Conservation (phyloP, 495 filamentous ascomycete species). For the Glonium stellatum region DNA sequence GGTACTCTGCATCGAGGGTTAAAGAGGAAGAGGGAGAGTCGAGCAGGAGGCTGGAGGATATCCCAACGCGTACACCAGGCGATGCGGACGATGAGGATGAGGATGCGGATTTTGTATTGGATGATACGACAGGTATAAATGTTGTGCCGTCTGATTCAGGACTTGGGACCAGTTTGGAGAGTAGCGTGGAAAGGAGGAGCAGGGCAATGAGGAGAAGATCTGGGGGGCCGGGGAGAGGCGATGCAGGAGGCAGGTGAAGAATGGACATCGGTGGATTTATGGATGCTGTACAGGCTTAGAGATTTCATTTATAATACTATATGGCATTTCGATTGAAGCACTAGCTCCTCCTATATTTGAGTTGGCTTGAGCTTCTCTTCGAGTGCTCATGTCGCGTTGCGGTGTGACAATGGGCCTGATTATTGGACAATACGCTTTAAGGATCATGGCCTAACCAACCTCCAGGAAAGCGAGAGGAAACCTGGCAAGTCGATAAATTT, state of each 20-base stretch:
- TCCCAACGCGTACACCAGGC: conserved; percentile 15
- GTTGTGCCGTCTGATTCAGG: conserved; percentile 32
- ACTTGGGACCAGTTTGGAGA: conserved; percentile 39
- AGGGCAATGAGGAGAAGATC: neutral
- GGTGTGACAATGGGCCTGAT: too few species aligned
- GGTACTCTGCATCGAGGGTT: conserved; percentile 30
- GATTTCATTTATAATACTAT: too few species aligned
- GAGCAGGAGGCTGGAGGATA: conserved; percentile 14
- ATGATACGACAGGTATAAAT: conserved; percentile 4
- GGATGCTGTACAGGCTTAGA: too few species aligned
- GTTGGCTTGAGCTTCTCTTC: too few species aligned
- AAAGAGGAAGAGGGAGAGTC: conserved; percentile 26
- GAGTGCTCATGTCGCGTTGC: too few species aligned
- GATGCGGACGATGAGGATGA: conserved; percentile 40
- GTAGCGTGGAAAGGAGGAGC: conserved; percentile 10
- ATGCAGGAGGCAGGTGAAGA: neutral
- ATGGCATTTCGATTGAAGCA: too few species aligned
- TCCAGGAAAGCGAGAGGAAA: too few species aligned
- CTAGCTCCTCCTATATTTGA: too few species aligned
- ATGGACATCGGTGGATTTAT: too few species aligned
- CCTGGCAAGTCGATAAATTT: too few species aligned
- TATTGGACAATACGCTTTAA: too few species aligned
- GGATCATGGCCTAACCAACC: too few species aligned
- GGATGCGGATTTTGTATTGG: conserved; percentile 25
- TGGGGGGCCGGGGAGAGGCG: neutral